phyloP scores from a whole-genome alignment of 2,329 filamentous ascomycete genomes.

The Lasiodiplodia sp. region DNA sequence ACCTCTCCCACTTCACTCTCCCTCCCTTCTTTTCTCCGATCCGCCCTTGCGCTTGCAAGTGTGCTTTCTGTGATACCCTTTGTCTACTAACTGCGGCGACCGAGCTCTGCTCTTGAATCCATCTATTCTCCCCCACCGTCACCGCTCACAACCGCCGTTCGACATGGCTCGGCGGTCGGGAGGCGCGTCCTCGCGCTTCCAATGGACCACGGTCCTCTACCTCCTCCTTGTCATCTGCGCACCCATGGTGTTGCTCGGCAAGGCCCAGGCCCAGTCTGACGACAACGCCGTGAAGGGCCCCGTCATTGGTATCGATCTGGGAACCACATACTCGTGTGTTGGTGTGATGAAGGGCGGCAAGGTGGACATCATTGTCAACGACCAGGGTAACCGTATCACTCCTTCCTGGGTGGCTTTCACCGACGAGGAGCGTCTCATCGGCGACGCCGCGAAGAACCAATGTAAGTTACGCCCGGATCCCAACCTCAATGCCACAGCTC shows the following conservation, averaged over 20 bases:
- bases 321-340: slow-evolving; percentile 47
- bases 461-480: slow-evolving; percentile 30
- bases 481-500: not conserved
- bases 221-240: slow-evolving; percentile 86
- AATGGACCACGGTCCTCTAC: slow-evolving; percentile 90
- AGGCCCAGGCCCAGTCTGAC: slow-evolving; percentile 76
- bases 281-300: slow-evolving; percentile 53
- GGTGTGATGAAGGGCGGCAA: slow-evolving; percentile 52
- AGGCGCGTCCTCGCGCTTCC: slow-evolving; percentile 73
- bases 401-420: slow-evolving; percentile 92
- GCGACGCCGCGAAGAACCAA: slow-evolving; percentile 73
- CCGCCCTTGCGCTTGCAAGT: not conserved
- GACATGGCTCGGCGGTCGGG: slow-evolving; percentile 66
- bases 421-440: slow-evolving; percentile 94
- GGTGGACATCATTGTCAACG: slow-evolving; percentile 54
- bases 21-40: slow-evolving; percentile 12
- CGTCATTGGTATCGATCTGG: slow-evolving; percentile 48
- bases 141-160: not conserved
- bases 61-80: slow-evolving; percentile 27
- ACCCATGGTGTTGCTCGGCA: slow-evolving; percentile 83
- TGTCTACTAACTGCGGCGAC: slow-evolving; percentile 12
- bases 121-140: slow-evolving; percentile 13
- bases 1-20: slow-evolving; percentile 17
- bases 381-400: slow-evolving; percentile 54
- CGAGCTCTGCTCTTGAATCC: slow-evolving; percentile 6